Percentiles rank a stretch among this genome's conserved stretches.
These are phyloP conservation scores for Hyphopichia khmerensis DNA, from an alignment of 1,139 yeast genomes.

Conservation along the genomic window DNA sequence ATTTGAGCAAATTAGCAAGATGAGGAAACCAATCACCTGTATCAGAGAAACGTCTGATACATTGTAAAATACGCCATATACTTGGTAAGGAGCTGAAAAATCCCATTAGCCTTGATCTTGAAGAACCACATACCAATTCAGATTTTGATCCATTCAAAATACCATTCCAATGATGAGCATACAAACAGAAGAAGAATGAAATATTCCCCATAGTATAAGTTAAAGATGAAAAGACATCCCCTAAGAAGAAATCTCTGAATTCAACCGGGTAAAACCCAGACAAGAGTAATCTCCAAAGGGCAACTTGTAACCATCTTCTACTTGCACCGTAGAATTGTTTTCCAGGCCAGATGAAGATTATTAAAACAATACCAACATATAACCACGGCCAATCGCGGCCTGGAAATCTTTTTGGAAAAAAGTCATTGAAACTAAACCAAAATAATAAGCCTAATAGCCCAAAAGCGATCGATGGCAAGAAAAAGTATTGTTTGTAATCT, in stretches of 20 bases:
- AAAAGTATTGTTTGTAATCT: slow-evolving; percentile 61
- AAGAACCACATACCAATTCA: slow-evolving; percentile 68
- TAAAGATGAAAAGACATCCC: slow-evolving; percentile 85
- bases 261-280: slow-evolving; percentile 95
- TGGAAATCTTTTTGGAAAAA: slow-evolving; percentile 60
- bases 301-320: slow-evolving; percentile 72
- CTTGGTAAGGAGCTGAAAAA: slow-evolving; percentile 83
- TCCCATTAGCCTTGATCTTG: slow-evolving; percentile 75
- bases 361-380: slow-evolving; percentile 55
- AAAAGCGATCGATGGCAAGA: slow-evolving; percentile 61
- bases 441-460: slow-evolving; percentile 58
- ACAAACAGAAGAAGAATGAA: slow-evolving; percentile 82
- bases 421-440: slow-evolving; percentile 75
- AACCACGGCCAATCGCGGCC: slow-evolving; percentile 84
- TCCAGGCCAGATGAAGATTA: slow-evolving; percentile 64
- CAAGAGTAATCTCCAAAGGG: slow-evolving; percentile 68
- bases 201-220: slow-evolving; percentile 86
- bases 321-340: slow-evolving; percentile 51
- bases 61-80: slow-evolving; percentile 87
- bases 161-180: slow-evolving; percentile 67
- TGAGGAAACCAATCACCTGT: slow-evolving; percentile 98
- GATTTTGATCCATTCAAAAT: slow-evolving; percentile 35
- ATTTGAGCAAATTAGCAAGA: slow-evolving; percentile 85
- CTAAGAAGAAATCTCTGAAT: slow-evolving; percentile 88
- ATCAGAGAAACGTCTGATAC: slow-evolving; percentile 87